phyloP scores from a whole-genome alignment of 192 early-diverging fungal species.

The Coemansia sp. region DNA sequence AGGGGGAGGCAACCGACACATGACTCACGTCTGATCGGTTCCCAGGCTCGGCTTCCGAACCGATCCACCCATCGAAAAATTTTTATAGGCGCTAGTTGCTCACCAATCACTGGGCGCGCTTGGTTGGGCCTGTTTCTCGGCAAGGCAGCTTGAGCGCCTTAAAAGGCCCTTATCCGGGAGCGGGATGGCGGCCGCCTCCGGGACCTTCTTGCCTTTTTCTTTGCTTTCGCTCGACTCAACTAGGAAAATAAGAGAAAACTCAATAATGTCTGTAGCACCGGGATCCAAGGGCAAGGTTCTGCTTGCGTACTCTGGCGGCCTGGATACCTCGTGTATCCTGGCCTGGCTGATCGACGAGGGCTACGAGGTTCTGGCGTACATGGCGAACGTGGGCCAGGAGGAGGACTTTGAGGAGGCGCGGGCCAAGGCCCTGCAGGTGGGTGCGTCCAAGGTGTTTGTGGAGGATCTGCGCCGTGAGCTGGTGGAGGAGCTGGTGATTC shows the following conservation, averaged over 20 bases:
- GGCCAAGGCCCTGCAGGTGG: slow-evolving; percentile 87
- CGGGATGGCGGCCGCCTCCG: not conserved
- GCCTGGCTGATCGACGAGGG: slow-evolving; percentile 97
- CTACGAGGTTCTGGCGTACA: slow-evolving; percentile 94
- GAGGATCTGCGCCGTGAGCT: slow-evolving; percentile 94
- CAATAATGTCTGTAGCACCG: slow-evolving; percentile 43
- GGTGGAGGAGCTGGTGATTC: slow-evolving; percentile 88
- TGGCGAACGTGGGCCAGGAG: slow-evolving; percentile 98
- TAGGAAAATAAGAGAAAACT: not conserved
- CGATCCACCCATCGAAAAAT: no score
- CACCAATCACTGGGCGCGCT: no score
- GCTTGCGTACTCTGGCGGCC: slow-evolving; percentile 95
- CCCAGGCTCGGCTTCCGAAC: no score
- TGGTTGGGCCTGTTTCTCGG: no score
- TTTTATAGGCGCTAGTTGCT: no score
- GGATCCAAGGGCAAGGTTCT: slow-evolving; percentile 78
- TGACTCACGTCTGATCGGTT: no score
- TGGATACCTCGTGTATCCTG: slow-evolving; percentile 99
- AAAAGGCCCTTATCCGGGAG: no score
- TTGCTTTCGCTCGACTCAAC: not conserved
- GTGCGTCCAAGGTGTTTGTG: slow-evolving; percentile 91
- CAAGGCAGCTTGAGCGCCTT: no score
- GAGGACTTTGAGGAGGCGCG: slow-evolving; percentile 96
- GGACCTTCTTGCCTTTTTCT: not conserved
- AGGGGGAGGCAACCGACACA: no score